Conservation (phyloP, 192 early-diverging fungal species). For the Geranomyces variabilis region DNA sequence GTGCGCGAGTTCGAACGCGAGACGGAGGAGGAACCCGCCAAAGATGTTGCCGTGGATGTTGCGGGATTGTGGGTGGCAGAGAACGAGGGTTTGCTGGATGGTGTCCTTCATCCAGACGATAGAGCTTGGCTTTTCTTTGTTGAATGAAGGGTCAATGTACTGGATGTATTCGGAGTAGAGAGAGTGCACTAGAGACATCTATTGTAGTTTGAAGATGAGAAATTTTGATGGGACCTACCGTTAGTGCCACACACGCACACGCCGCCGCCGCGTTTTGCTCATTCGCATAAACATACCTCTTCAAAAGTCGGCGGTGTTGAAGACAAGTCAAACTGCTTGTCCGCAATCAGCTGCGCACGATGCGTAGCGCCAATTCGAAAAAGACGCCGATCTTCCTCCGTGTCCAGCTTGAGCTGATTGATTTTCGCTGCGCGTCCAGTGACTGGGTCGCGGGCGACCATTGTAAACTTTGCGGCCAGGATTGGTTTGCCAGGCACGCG, state of each 20-base stretch:
- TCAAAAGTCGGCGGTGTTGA: constrained; percentile 77
- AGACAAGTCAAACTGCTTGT: constrained; percentile 54
- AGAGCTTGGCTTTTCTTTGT: constrained; percentile 34
- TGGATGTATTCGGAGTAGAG: constrained; percentile 68
- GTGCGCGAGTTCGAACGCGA: constrained; percentile 84
- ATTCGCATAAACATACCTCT: constrained; percentile 53
- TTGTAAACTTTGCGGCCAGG: constrained; percentile 82
- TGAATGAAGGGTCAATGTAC: constrained; percentile 49
- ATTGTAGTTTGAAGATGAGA: too few species aligned
- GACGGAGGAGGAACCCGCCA: constrained; percentile 79
- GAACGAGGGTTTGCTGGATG: constrained; percentile 68
- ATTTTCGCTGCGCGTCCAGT: constrained; percentile 72
- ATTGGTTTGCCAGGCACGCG: constrained; percentile 55
- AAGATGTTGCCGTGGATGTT: constrained; percentile 82
- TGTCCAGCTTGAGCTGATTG: constrained; percentile 73
- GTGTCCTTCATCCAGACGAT: constrained; percentile 78
- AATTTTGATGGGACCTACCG: too few species aligned
- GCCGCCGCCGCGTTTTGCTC: too few species aligned
- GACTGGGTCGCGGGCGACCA: constrained; percentile 75
- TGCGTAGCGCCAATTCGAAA: constrained; percentile 65
- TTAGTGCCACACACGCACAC: too few species aligned
- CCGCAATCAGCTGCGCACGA: constrained; percentile 55
- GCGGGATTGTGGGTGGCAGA: constrained; percentile 74
- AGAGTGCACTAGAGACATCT: constrained; percentile 73
- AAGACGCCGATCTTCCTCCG: constrained; percentile 73